These are phyloP conservation scores for Lagenaria siceraria DNA, from an alignment of 306 rosid species.

Conservation along the genomic window DNA sequence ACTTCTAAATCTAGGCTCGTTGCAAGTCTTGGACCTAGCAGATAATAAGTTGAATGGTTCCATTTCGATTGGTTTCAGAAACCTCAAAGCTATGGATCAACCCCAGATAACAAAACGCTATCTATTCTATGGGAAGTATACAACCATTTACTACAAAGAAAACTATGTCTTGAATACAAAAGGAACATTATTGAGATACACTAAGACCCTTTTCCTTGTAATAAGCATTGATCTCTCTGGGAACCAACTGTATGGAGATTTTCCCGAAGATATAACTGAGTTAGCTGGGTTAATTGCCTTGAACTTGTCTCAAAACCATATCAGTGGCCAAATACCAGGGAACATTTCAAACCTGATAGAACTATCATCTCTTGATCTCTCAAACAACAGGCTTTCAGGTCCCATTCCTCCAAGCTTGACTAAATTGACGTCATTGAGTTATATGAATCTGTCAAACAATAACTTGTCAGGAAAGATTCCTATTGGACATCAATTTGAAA, in stretches of 20 bases:
- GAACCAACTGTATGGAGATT: constrained; percentile 23
- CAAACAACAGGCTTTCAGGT: constrained; percentile 22
- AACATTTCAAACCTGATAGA: constrained; percentile 22
- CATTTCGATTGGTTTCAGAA: constrained; percentile 22
- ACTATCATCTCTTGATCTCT: constrained; percentile 32
- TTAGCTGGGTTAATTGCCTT: constrained; percentile 23
- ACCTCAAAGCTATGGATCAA: constrained; percentile 7
- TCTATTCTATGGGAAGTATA: constrained; percentile 1
- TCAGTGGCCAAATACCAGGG: constrained; percentile 22
- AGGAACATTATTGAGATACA: constrained; percentile 2
- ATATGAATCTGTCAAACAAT: constrained; percentile 25
- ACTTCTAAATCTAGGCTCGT: constrained; percentile 20
- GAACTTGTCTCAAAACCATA: constrained; percentile 27
- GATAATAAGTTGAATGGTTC: constrained; percentile 20
- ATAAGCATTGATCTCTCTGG: constrained; percentile 34
- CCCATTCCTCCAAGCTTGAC: constrained; percentile 26
- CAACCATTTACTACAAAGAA: background rate
- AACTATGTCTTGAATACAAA: constrained; percentile 4
- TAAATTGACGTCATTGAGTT: constrained; percentile 22
- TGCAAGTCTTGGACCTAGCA: constrained; percentile 38
- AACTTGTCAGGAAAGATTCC: constrained; percentile 26
- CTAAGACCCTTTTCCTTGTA: constrained; percentile 28
- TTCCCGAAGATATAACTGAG: constrained; percentile 26
- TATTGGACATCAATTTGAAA: constrained; percentile 17
- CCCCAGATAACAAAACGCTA: background rate